Evolutionary conservation across 306 rosid species (phyloP).

Genomic region (Sphenostylis stenocarpa): DNA sequence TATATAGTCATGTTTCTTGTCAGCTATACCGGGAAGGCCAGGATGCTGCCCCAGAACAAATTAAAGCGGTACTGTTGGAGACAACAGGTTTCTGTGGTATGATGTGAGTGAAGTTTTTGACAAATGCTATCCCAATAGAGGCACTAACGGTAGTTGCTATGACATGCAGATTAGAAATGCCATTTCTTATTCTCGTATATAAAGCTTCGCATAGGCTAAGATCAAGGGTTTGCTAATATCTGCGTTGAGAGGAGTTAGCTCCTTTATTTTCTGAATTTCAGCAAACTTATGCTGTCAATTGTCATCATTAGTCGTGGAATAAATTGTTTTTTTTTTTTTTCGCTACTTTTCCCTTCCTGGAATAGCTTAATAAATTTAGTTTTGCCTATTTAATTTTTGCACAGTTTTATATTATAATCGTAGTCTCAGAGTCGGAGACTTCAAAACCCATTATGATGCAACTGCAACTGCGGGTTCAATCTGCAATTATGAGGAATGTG

Average conservation of each 20-base stretch:
- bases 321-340: background rate
- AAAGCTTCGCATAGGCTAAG: background rate
- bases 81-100: conserved; percentile 57
- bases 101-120: conserved; percentile 39
- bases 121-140: conserved; percentile 8
- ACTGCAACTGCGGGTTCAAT: background rate
- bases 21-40: conserved; percentile 80
- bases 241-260: conserved; percentile 17
- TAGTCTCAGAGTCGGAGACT: background rate
- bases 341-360: background rate
- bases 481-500: background rate
- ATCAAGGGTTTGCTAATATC: conserved; percentile 17
- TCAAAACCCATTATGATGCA: background rate
- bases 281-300: conserved; percentile 12
- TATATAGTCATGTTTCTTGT: conserved; percentile 20
- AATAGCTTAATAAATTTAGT: background rate
- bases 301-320: conserved; percentile 6
- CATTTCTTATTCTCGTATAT: conserved; percentile 10
- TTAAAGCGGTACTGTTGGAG: conserved; percentile 73
- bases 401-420: background rate
- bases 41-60: conserved; percentile 61
- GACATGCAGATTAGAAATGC: conserved; percentile 28
- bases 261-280: background rate
- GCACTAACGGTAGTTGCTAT: conserved; percentile 25
- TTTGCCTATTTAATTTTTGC: background rate